Evolutionary conservation across 106 monocot species (phyloP).

Genomic region (Posidonia australis): DNA sequence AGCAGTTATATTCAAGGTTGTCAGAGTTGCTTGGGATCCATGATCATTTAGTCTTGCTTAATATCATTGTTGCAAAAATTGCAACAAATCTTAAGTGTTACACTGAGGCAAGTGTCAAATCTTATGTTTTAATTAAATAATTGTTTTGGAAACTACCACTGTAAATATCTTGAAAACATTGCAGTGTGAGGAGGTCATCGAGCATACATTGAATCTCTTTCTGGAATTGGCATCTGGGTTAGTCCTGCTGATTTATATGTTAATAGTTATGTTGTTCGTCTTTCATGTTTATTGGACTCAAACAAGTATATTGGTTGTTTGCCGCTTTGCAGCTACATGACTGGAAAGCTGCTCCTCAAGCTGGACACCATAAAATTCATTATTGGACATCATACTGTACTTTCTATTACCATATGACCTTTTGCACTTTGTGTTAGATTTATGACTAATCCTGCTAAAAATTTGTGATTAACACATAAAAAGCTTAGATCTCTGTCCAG

Average conservation of each 20-base stretch:
- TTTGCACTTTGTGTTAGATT: not conserved
- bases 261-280: not conserved
- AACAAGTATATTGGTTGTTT: constrained; percentile 9
- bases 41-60: constrained; percentile 93
- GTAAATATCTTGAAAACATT: constrained; percentile 8
- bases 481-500: too few species aligned
- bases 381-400: constrained; percentile 79
- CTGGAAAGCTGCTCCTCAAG: constrained; percentile 97
- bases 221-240: constrained; percentile 94
- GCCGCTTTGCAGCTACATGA: constrained; percentile 84
- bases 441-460: too few species aligned
- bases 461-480: too few species aligned
- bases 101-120: constrained; percentile 57
- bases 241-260: constrained; percentile 3
- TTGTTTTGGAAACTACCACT: not conserved
- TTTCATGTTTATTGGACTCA: not conserved
- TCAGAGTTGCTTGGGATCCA: constrained; percentile 91
- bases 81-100: constrained; percentile 92
- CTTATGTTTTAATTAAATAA: not conserved
- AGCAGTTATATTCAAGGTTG: constrained; percentile 92
- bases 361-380: constrained; percentile 88
- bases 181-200: constrained; percentile 92
- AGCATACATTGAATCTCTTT: constrained; percentile 81
- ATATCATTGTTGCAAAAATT: constrained; percentile 91
- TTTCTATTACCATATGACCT: not conserved